Percentiles rank a stretch among this genome's conserved stretches.
phyloP scores from a whole-genome alignment of 306 rosid species.

The Datisca glomerata region DNA sequence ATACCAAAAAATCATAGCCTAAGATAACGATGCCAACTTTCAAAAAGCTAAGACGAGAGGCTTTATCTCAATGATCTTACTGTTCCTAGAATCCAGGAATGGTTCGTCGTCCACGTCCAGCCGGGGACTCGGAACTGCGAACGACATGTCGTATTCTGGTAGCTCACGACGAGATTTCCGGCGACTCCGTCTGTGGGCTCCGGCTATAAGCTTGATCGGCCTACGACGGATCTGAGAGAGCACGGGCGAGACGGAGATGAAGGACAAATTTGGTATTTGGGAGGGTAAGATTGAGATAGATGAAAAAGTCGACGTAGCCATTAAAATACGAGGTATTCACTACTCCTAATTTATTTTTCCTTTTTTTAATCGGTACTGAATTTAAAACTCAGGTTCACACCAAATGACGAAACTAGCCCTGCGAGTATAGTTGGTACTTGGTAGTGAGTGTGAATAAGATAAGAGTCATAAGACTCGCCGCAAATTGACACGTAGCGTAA shows the following conservation, averaged over 20 bases:
- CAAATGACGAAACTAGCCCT: too few species aligned
- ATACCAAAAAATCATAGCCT: neutral
- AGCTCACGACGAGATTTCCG: slow-evolving; percentile 27
- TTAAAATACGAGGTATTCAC: slow-evolving; percentile 3
- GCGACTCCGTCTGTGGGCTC: slow-evolving; percentile 16
- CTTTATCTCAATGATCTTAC: too few species aligned
- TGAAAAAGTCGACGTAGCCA: slow-evolving; percentile 18
- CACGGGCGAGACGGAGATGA: slow-evolving; percentile 7
- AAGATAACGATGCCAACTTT: too few species aligned
- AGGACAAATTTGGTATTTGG: slow-evolving; percentile 8
- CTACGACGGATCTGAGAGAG: slow-evolving; percentile 12
- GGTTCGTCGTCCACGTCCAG: slow-evolving; percentile 26
- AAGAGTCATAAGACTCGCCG: too few species aligned
- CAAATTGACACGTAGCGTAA: too few species aligned
- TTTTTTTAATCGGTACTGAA: too few species aligned
- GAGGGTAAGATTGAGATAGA: slow-evolving; percentile 45
- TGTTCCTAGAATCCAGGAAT: slow-evolving; percentile 27
- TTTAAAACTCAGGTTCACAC: too few species aligned
- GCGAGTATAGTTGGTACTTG: too few species aligned
- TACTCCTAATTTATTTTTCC: too few species aligned
- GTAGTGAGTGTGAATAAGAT: too few species aligned
- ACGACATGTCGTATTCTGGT: slow-evolving; percentile 30
- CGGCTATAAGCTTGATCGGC: slow-evolving; percentile 5
- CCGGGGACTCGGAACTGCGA: slow-evolving; percentile 25
- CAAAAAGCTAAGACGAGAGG: too few species aligned